Evolutionary conservation across 495 filamentous ascomycete genomes (phyloP).

Genomic region (Neurospora sp.): DNA sequence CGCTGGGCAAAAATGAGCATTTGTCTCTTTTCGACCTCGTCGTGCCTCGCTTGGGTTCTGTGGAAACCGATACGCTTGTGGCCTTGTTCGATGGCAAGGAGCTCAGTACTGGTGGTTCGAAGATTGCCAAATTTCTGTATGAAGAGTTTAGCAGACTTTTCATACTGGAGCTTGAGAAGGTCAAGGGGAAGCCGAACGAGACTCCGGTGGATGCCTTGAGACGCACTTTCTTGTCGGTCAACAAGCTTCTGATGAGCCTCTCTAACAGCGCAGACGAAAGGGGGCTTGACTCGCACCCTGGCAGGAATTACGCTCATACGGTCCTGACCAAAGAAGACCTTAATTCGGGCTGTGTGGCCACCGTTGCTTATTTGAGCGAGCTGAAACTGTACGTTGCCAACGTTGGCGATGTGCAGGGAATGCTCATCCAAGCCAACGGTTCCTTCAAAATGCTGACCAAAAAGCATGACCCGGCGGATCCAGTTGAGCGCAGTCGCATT

Average conservation of each 20-base stretch:
- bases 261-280: conserved; percentile 76
- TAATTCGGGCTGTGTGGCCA: conserved; percentile 80
- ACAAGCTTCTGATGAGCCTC: conserved; percentile 84
- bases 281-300: conserved; percentile 47
- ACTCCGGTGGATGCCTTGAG: conserved; percentile 74
- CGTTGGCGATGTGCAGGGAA: conserved; percentile 87
- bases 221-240: conserved; percentile 76
- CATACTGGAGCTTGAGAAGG: conserved; percentile 64
- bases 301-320: conserved; percentile 12
- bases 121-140: conserved; percentile 91
- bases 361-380: conserved; percentile 77
- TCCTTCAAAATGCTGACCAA: conserved; percentile 68
- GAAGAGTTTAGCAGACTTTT: conserved; percentile 87
- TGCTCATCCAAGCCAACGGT: conserved; percentile 83
- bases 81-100: conserved; percentile 93
- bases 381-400: conserved; percentile 92
- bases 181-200: conserved; percentile 48
- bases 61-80: conserved; percentile 78
- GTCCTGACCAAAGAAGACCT: conserved; percentile 81
- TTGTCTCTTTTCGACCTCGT: conserved; percentile 97
- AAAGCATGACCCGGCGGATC: conserved; percentile 86
- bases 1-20: conserved; percentile 86
- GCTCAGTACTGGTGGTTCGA: conserved; percentile 75
- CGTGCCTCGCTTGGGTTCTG: conserved; percentile 84
- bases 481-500: conserved; percentile 75